Base-by-base conservation (phyloP, 805 yeast species). In the Saturnispora diversa region DNA sequence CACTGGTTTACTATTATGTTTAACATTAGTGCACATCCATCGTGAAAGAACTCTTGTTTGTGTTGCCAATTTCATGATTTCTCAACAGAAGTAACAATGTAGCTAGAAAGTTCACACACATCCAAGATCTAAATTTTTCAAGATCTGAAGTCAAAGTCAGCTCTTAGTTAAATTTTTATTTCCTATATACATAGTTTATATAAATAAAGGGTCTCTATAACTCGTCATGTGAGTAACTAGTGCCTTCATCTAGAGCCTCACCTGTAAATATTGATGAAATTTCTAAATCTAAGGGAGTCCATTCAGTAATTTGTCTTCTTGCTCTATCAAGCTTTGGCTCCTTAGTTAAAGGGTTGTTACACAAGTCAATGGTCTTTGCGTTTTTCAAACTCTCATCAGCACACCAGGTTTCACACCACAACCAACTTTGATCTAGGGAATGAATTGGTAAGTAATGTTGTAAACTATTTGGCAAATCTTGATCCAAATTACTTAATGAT, bases 371-470 rank as follows among this genome's bases (percentile, higher is more conserved):
- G 9, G 88, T 81, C 55, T 77, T 82, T 2, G 95, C 95, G 0
- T 63, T 62, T 40, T 56, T 56, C 43, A 80, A 60, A 25, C 74
- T 63, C 37, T 70, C 80, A 47, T 78, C 84, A 23, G 77, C 68
- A 58, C 95, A 84, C 95, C 95, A 85, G 0, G 95, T 85, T 54
- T 85, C 95, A 61, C 94, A 86, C 95, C 95, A 86, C 28, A 84
- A 63, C 94, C 94, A 85, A 33, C 84, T 88, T 49, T 80, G 80
- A 3, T 86, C 84, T 32, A 85, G 64, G 7, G 92, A 79, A 52
- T 66, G 72, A 15, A 86, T 86, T 37, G 79, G 80, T 23, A 90
- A 59, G 22, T 60, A 58, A 17, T 66, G 51, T 59, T 92, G 97
- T 50, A 88, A 50, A 54, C 84, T 84, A 59, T 90, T 92, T n/a